Conservation (phyloP, 2,329 filamentous ascomycete species). For the Teratosphaeria gauchensis region DNA sequence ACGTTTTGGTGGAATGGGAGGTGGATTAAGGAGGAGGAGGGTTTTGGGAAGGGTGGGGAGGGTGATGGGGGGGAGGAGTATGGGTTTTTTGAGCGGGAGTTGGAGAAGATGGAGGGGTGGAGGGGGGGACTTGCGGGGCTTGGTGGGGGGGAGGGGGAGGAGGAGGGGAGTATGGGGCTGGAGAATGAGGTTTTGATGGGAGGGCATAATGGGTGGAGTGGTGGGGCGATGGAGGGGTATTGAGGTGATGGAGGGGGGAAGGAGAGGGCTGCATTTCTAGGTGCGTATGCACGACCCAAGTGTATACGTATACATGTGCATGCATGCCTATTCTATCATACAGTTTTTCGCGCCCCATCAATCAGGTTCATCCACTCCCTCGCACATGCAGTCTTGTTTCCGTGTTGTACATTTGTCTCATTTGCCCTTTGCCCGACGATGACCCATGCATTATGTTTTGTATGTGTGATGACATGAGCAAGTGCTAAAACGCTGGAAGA, state of each 20-base stretch:
- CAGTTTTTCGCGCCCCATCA: neutral
- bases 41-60: neutral
- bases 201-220: neutral
- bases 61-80: constrained; percentile 10
- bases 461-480: neutral
- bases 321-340: neutral
- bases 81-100: constrained; percentile 40
- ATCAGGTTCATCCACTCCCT: neutral
- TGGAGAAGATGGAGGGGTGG: constrained; percentile 40
- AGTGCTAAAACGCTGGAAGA: neutral
- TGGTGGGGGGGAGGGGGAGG: constrained; percentile 1
- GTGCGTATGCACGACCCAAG: no score
- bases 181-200: no score
- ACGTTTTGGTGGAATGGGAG: constrained; percentile 93
- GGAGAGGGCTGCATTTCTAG: no score
- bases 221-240: constrained; percentile 18
- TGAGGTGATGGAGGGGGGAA: constrained; percentile 2
- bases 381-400: neutral
- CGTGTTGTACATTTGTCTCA: neutral
- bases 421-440: neutral
- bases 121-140: neutral
- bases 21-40: constrained; percentile 37
- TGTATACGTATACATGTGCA: neutral
- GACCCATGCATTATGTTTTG: neutral
- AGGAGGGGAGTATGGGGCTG: constrained; percentile 5